Conservation (phyloP, 83 land plant genomes). For the Thuja plicata region DNA sequence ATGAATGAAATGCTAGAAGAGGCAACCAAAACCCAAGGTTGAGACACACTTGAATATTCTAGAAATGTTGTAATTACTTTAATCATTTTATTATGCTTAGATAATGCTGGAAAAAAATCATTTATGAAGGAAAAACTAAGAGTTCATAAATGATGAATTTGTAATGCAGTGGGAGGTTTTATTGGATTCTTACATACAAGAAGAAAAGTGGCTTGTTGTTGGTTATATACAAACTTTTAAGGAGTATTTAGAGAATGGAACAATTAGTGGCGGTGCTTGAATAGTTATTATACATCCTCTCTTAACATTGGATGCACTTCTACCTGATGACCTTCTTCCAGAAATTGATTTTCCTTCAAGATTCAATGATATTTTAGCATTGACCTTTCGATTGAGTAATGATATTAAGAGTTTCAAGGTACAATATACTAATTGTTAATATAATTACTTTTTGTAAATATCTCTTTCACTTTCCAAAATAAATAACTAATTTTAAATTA, state of each 20-base stretch:
- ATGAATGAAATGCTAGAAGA: constrained; percentile 12
- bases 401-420: not conserved
- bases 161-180: not conserved
- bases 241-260: constrained; percentile 35
- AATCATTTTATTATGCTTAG: too few relatives aligned
- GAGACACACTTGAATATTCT: not conserved
- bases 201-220: constrained; percentile 32
- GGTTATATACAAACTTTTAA: constrained; percentile 17
- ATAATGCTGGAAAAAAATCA: too few relatives aligned
- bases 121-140: too few relatives aligned
- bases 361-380: not conserved
- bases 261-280: constrained; percentile 21
- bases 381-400: not conserved
- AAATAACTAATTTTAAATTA: too few relatives aligned
- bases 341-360: not conserved
- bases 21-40: not conserved
- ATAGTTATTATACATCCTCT: not conserved
- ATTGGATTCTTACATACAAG: not conserved
- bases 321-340: not conserved
- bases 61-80: too few relatives aligned
- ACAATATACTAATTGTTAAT: too few relatives aligned
- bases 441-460: too few relatives aligned
- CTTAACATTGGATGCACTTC: not conserved
- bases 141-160: not conserved
- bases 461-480: too few relatives aligned